phyloP scores from a whole-genome alignment of 2,329 filamentous ascomycete species.

The Fusarium coicis region DNA sequence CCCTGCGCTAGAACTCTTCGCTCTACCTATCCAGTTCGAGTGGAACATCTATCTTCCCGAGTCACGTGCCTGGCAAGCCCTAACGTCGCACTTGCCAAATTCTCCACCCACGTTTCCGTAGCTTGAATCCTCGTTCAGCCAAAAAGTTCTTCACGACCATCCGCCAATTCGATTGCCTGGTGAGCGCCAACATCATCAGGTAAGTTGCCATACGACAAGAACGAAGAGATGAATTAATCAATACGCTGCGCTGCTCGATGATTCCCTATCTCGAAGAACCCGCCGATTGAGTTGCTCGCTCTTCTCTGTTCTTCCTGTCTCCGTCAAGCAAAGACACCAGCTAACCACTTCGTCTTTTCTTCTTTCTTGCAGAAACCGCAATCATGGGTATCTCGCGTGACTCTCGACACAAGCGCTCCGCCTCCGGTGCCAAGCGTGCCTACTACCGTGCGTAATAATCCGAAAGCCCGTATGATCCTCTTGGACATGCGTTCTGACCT shows the following conservation, averaged over 20 bases:
- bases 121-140: slow-evolving; percentile 44
- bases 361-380: slow-evolving; percentile 70
- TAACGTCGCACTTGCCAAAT: neutral
- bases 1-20: slow-evolving; percentile 21
- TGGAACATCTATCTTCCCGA: slow-evolving; percentile 40
- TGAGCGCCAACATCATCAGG: slow-evolving; percentile 61
- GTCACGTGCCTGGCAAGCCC: neutral
- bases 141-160: slow-evolving; percentile 54
- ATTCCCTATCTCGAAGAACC: slow-evolving; percentile 37
- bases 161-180: slow-evolving; percentile 61
- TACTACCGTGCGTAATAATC: slow-evolving; percentile 80
- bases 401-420: slow-evolving; percentile 99
- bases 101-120: slow-evolving; percentile 21
- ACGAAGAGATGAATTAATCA: slow-evolving; percentile 37
- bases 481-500: slow-evolving; percentile 78
- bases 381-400: slow-evolving; percentile 99
- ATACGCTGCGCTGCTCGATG: slow-evolving; percentile 38
- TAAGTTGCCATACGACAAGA: slow-evolving; percentile 50
- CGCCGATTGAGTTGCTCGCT: slow-evolving; percentile 37
- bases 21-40: neutral
- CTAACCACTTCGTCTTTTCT: slow-evolving; percentile 38
- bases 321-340: slow-evolving; percentile 2
- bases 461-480: slow-evolving; percentile 74
- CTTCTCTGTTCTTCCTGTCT: slow-evolving; percentile 9
- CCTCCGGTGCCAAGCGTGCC: slow-evolving; percentile 97